Evolutionary conservation across 441 rosid species (phyloP).

Genomic region (Codiaeum variegatum): DNA sequence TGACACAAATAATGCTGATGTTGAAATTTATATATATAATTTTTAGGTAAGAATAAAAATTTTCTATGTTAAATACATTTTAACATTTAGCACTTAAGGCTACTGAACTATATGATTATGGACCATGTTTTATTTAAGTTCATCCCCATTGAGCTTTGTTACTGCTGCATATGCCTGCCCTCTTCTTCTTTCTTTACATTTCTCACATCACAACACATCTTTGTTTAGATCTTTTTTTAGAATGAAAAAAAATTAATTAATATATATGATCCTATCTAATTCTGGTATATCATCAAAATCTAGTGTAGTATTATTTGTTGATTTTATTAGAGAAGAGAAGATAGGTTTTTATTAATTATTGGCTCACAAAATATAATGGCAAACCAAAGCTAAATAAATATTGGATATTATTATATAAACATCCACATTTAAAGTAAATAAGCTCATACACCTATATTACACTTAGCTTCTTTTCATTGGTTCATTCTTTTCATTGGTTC

Average conservation of each 20-base stretch:
- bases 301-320: constrained; percentile 24
- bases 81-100: too few relatives aligned
- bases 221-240: too few relatives aligned
- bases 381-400: background rate
- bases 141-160: constrained; percentile 60
- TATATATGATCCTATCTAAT: constrained; percentile 23
- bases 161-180: constrained; percentile 36
- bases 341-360: background rate
- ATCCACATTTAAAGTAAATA: constrained; percentile 30
- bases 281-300: constrained; percentile 15
- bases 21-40: background rate
- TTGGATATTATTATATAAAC: constrained; percentile 17
- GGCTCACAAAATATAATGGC: constrained; percentile 11
- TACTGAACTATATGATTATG: too few relatives aligned
- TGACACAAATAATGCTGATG: constrained; percentile 13
- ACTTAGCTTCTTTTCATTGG: constrained; percentile 29
- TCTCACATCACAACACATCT: background rate
- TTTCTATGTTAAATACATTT: too few relatives aligned
- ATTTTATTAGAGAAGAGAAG: constrained; percentile 15
- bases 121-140: constrained; percentile 47
- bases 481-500: constrained; percentile 24
- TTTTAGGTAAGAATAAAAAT: constrained; percentile 36
- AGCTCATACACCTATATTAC: constrained; percentile 13
- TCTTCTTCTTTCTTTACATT: background rate
- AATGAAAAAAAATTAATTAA: background rate